Evolutionary conservation across 2,329 filamentous ascomycete genomes (phyloP), one percentile per base, ranked within the genome.

Genomic region (Clonostachys chloroleuca): DNA sequence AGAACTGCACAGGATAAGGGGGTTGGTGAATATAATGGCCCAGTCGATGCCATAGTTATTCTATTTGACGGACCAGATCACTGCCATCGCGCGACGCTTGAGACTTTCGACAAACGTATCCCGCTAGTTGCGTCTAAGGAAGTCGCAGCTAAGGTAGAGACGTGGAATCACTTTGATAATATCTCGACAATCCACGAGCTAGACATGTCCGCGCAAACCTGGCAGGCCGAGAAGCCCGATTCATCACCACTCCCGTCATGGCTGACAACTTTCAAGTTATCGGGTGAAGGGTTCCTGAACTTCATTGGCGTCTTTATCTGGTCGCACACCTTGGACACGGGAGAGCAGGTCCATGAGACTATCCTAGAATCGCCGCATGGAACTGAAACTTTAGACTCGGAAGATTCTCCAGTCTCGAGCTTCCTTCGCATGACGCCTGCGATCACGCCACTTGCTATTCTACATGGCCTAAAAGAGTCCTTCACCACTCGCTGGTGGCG

Each of bases 71-170:
- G 34, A 33, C 12, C 34, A 8, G 42, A 43, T 17, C 42, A 43
- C 30, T 34, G 18, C 8, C 18, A 43, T n/a, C 20, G 30, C 12
- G 14, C 42, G 30, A 43, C 42, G 42, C 42, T 43, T 5, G 42
- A 43, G 42, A 30, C 20, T 34, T 43, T 43, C 30, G 42, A 43
- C 42, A 43, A 34, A 12, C 42, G 42, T 34, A 34, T 43, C 42
- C 42, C 42, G 6, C 12, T 43, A 3, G 30, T 43, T 16, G 18
- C 24, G 20, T 33, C 42, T 9, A 33, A 30, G 42, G 42, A 43
- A 34, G 42, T 17, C 12, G 20, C 16, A n/a, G 42, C 18, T 34
- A 34, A 12, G 17, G 30, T 43, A 8, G 6, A 16, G 17, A 1
- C 18, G 8, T 33, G 18, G 42, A 12, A 43, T 7, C 12, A 34